Evolutionary conservation across 108 stramenopile species (phyloP).

Genomic region (Nitzschia sp.): DNA sequence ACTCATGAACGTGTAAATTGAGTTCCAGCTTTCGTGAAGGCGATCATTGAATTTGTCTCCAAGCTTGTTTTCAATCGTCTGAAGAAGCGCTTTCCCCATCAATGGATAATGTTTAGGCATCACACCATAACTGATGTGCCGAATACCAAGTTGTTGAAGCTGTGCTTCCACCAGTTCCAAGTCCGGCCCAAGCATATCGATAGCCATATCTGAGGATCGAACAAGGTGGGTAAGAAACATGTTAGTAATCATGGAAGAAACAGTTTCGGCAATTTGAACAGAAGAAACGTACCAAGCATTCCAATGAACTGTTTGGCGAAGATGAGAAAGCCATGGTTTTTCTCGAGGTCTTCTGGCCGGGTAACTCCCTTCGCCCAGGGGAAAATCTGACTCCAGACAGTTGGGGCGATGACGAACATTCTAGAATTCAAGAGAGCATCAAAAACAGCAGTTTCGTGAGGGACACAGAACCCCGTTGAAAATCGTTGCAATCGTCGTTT

Average conservation of each 20-base stretch:
- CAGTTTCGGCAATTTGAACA: too few relatives aligned
- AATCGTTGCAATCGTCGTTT: not conserved
- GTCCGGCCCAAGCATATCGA: slow-evolving; percentile 35
- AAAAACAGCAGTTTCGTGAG: not conserved
- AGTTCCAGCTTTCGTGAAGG: slow-evolving; percentile 24
- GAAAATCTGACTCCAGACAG: slow-evolving; percentile 9
- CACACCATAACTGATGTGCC: slow-evolving; percentile 29
- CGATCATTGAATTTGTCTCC: slow-evolving; percentile 22
- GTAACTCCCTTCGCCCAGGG: not conserved
- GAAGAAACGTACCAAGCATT: too few relatives aligned
- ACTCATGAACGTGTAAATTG: slow-evolving; percentile 19
- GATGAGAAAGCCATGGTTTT: not conserved
- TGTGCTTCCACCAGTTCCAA: slow-evolving; percentile 14
- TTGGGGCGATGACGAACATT: slow-evolving; percentile 25
- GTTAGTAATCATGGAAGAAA: too few relatives aligned
- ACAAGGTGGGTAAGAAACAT: too few relatives aligned
- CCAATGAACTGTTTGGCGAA: not conserved
- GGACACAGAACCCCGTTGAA: not conserved
- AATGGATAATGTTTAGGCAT: slow-evolving; percentile 32
- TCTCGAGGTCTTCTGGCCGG: not conserved
- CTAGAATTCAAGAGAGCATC: not conserved
- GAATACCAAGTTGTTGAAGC: slow-evolving; percentile 19
- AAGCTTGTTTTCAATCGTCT: slow-evolving; percentile 19
- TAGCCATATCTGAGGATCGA: slow-evolving; percentile 26
- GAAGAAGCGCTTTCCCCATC: slow-evolving; percentile 26